Conservation (phyloP, 1,139 yeast genomes). For the Yamadazyma friedrichii region DNA sequence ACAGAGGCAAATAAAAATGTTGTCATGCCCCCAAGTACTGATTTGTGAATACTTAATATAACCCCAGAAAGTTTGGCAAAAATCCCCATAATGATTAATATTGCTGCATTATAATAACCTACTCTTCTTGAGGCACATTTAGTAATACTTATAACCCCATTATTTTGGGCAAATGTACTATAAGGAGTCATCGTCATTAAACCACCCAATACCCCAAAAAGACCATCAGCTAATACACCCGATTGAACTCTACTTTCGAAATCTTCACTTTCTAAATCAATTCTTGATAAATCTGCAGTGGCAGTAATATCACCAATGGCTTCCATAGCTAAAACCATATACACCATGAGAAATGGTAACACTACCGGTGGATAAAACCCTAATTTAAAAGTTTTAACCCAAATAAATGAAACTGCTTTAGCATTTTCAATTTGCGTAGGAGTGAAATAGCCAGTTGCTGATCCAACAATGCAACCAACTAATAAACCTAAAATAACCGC, state of each 20-base stretch:
- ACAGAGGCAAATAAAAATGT: slow-evolving; percentile 81
- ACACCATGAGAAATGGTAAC: slow-evolving; percentile 76
- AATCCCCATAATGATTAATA: slow-evolving; percentile 76
- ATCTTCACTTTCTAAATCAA: slow-evolving; percentile 70
- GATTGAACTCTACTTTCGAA: slow-evolving; percentile 87
- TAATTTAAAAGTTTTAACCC: slow-evolving; percentile 80
- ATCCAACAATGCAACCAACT: slow-evolving; percentile 86
- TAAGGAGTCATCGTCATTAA: slow-evolving; percentile 73
- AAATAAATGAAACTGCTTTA: slow-evolving; percentile 74
- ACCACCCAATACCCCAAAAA: slow-evolving; percentile 69
- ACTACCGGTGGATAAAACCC: slow-evolving; percentile 77
- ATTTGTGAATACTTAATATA: slow-evolving; percentile 73
- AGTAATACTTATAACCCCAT: slow-evolving; percentile 85
- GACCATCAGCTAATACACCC: slow-evolving; percentile 78
- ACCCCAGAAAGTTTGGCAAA: slow-evolving; percentile 88
- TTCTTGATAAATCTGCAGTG: slow-evolving; percentile 79
- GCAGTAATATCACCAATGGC: slow-evolving; percentile 91
- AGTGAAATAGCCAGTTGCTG: slow-evolving; percentile 79
- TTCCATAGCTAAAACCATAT: slow-evolving; percentile 77
- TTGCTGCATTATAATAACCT: slow-evolving; percentile 85
- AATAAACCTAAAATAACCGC: slow-evolving; percentile 79
- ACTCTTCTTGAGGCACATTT: slow-evolving; percentile 81
- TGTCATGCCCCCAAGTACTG: slow-evolving; percentile 90
- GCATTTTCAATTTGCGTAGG: slow-evolving; percentile 54
- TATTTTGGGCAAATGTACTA: slow-evolving; percentile 87